Conservation (phyloP, 768 basidiomycete species). For the Mycena pura region DNA sequence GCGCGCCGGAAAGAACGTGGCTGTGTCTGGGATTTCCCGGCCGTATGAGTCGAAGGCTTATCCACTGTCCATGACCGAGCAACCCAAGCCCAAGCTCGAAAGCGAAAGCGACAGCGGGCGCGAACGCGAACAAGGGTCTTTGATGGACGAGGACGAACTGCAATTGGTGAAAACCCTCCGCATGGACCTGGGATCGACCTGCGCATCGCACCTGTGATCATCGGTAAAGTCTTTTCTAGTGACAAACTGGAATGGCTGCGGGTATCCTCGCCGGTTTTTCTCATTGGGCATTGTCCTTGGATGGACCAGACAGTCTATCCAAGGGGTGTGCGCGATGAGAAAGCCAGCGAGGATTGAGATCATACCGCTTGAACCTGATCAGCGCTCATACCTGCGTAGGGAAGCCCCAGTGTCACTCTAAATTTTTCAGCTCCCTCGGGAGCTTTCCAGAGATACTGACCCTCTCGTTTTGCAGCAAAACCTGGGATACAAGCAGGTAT, state of each 20-base stretch:
- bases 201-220: conserved; percentile 43
- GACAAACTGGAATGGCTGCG: conserved; percentile 85
- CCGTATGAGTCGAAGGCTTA: too few species aligned
- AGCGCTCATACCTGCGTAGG: conserved; percentile 98
- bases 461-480: conserved; percentile 56
- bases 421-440: conserved; percentile 47
- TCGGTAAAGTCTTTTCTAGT: conserved; percentile 79
- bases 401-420: conserved; percentile 83
- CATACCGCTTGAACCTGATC: conserved; percentile 98
- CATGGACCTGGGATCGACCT: conserved; percentile 39
- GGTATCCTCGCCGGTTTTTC: conserved; percentile 69
- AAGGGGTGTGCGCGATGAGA: conserved; percentile 29
- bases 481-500: conserved; percentile 83
- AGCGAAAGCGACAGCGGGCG: conserved; percentile 14
- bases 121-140: conserved; percentile 16
- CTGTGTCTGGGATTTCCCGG: too few species aligned
- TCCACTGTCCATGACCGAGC: conserved; percentile 22
- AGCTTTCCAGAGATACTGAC: conserved; percentile 58
- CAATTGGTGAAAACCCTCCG: conserved; percentile 60
- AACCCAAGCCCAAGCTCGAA: not conserved
- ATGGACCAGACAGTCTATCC: too few species aligned
- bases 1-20: too few species aligned
- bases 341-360: conserved; percentile 82
- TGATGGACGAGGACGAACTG: conserved; percentile 53
- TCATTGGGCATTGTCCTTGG: too few species aligned